Conservation (phyloP, 1,139 yeast genomes). For the Pichia sp. region DNA sequence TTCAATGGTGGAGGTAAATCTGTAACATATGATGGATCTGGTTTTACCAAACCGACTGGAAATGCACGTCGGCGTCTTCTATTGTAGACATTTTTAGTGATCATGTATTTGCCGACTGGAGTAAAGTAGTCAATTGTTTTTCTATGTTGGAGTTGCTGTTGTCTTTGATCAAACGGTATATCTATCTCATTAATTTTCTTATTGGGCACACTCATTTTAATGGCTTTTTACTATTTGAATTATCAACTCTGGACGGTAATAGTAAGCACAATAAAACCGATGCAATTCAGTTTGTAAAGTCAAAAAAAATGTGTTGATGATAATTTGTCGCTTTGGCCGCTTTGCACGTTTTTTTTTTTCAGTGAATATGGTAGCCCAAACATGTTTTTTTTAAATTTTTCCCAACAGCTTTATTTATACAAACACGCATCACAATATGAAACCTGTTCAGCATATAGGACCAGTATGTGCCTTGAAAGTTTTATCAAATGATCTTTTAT, state of each 20-base stretch:
- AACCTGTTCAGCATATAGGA: conserved; percentile 47
- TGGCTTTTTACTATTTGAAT: too few species aligned
- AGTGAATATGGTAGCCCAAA: too few species aligned
- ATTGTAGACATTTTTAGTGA: conserved; percentile 51
- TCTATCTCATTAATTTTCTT: conserved; percentile 14
- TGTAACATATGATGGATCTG: conserved; percentile 69
- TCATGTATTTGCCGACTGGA: conserved; percentile 67
- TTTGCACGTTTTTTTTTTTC: too few species aligned
- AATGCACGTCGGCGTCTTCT: conserved; percentile 29
- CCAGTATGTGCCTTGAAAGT: conserved; percentile 67
- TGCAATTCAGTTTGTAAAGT: too few species aligned
- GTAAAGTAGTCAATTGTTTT: conserved; percentile 88
- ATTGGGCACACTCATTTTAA: conserved; percentile 3
- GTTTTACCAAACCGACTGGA: conserved; percentile 57
- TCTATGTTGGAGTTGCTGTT: conserved; percentile 34
- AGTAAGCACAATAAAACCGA: too few species aligned
- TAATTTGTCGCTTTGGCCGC: too few species aligned
- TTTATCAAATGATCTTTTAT: conserved; percentile 25
- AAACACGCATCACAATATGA: conserved; percentile 8
- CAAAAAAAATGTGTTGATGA: too few species aligned
- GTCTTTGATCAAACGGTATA: conserved; percentile 16
- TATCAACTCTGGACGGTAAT: too few species aligned
- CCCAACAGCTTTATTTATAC: neutral
- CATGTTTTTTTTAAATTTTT: neutral
- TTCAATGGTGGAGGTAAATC: conserved; percentile 70